Conservation (phyloP, 768 basidiomycete species). For the Hypholoma sublateritium region DNA sequence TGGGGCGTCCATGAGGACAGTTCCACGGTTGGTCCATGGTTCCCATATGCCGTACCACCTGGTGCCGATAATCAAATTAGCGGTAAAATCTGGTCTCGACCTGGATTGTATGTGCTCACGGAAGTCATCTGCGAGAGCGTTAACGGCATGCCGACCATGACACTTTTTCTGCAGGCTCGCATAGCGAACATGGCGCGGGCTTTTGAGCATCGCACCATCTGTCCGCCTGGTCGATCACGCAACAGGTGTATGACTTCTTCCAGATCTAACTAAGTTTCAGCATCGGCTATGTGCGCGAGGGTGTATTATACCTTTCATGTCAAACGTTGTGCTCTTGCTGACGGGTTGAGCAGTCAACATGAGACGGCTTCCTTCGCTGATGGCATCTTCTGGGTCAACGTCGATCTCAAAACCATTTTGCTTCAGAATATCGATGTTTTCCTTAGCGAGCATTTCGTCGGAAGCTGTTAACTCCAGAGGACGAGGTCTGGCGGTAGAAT, state of each 20-base stretch:
- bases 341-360: constrained; percentile 81
- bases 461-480: constrained; percentile 82
- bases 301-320: constrained; percentile 68
- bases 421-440: constrained; percentile 81
- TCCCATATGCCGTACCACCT: constrained; percentile 83
- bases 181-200: constrained; percentile 95
- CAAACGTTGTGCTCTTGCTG: constrained; percentile 89
- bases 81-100: neutral
- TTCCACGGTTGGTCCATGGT: constrained; percentile 87
- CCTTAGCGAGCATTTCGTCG: constrained; percentile 85
- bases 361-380: constrained; percentile 43
- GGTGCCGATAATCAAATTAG: constrained; percentile 8
- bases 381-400: constrained; percentile 46
- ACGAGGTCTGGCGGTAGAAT: constrained; percentile 55
- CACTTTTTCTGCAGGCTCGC: constrained; percentile 93
- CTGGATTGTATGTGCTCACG: constrained; percentile 38
- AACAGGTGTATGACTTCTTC: constrained; percentile 91
- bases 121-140: constrained; percentile 74
- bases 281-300: neutral
- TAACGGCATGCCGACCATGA: constrained; percentile 92
- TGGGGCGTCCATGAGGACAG: constrained; percentile 84
- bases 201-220: constrained; percentile 91
- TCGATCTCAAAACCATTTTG: constrained; percentile 90
- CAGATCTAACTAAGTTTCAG: constrained; percentile 56
- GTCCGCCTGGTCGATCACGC: constrained; percentile 71